Base-by-base conservation (phyloP, 2,329 filamentous ascomycete genomes). In the Pseudopithomyces maydicus region DNA sequence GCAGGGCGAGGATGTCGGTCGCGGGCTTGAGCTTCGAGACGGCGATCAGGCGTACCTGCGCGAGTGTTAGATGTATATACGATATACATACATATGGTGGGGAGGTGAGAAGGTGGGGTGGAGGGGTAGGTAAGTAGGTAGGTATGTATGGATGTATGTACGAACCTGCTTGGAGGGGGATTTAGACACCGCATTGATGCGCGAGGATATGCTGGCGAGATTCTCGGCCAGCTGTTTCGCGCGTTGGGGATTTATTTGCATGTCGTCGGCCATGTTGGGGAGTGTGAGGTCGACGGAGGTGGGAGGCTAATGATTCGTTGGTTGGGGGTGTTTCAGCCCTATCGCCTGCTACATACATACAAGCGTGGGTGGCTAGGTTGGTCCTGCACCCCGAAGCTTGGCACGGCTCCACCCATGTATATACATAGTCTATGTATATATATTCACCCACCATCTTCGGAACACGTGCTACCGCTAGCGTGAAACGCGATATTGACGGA, bases 11-110 rank as follows among this genome's bases (percentile, higher is more conserved):
- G 68, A 99, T 90, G 75, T 99, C 95, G 69, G 90, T 90, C 57
- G 88, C 91, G 14, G 95, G 94, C 79, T 99, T 98, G 64, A 97
- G 84, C 78, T 99, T 99, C 39, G 93, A 97, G 48, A 99, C 95
- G 26, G 95, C 94, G 41, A 99, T 92, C 38, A 99, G 84, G 45
- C 95, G 89, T 61, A 94, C 85, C 88, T 91, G 65, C 14, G 14
- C 14, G 47, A 20, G 48, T n/a, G n/a, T n/a, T n/a, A n/a, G n/a
- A n/a, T n/a, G n/a, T n/a, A n/a, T n/a, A n/a, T n/a, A n/a, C n/a
- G n/a, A n/a, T n/a, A n/a, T n/a, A n/a, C n/a, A n/a, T n/a, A n/a
- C n/a, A n/a, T n/a, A n/a, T 12, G 51, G 23, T 29, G 41, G 6
- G 45, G 35, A 44, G 38, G 33, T 12, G 12, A 36, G 29, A 54